Base-by-base conservation (phyloP, 176 grass and related monocot species). In the Hordeum marinum region DNA sequence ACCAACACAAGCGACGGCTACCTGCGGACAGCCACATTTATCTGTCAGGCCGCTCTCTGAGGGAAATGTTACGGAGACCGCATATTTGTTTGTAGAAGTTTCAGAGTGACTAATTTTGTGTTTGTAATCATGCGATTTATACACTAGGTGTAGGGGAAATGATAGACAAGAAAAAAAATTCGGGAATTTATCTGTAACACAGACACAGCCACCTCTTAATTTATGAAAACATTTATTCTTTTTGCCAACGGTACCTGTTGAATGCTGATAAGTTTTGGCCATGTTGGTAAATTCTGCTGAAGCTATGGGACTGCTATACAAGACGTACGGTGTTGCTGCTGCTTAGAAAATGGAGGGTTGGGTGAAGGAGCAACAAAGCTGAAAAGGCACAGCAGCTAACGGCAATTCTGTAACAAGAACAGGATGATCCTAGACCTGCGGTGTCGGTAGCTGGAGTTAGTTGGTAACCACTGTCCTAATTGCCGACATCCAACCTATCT, bases 401-500 rank as follows among this genome's bases (percentile, higher is more conserved):
- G 29, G 29, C 29, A 29, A 29, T 29, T 29, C 29, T 29, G 29
- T 29, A 25, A 2, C 26, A 25, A 25, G 63, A 55, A 72, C n/a
- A 10, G 8, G 41, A 73, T 31, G 26, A 17, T 43, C 39, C 39
- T 15, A 45, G 40, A 67, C 34, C 42, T 57, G 21, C n/a, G 78
- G 58, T 41, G 36, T 26, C 24, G 68, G 36, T 70, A 15, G 25
- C 37, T 75, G 71, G 1, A 8, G 71, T 37, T 63, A 27, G 67
- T 80, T 88, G 55, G 43, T 66, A 89, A 79, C 87, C 82, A 68
- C 87, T 45, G 42, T 43, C 20, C 87, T 84, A 58, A 64, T 18
- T 55, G 81, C 34, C 58, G 20, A 12, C 35, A 84, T 43, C 87
- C 29, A 58, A 59, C 76, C 57, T 79, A 83, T 2, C 52, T 52